These are phyloP conservation scores for Geranium incanum DNA, from an alignment of 441 rosid genomes.

Conservation along the genomic window DNA sequence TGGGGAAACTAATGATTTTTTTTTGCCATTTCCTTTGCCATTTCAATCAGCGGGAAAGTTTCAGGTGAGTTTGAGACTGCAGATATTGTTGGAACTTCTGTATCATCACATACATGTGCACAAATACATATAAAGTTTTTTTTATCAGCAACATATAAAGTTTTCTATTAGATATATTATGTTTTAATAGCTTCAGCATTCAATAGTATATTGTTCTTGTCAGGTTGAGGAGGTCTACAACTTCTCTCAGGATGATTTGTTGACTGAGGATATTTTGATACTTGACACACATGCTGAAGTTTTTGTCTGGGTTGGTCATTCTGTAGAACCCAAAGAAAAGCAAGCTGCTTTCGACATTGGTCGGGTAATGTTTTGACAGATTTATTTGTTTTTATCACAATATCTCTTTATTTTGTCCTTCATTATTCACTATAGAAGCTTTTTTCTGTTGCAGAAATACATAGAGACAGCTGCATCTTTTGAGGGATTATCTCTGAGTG, in stretches of 20 bases:
- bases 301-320: conserved; percentile 96
- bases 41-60: conserved; percentile 69
- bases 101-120: conserved; percentile 8
- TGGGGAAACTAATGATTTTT: conserved; percentile 30
- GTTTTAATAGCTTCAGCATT: conserved; percentile 13
- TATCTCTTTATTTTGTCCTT: conserved; percentile 13
- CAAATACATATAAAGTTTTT: conserved; percentile 10
- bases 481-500: conserved; percentile 70
- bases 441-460: conserved; percentile 55
- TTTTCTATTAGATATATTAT: neutral
- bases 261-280: conserved; percentile 84
- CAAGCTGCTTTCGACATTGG: conserved; percentile 86
- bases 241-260: conserved; percentile 88
- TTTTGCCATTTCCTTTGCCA: conserved; percentile 35
- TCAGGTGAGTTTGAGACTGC: conserved; percentile 56
- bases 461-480: conserved; percentile 62
- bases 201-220: conserved; percentile 22
- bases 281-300: conserved; percentile 96
- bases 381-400: neutral
- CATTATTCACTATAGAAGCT: conserved; percentile 27
- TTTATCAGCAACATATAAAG: neutral
- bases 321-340: conserved; percentile 77
- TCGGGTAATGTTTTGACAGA: conserved; percentile 45
- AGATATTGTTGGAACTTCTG: conserved; percentile 17
- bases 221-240: conserved; percentile 90